Evolutionary conservation across 164 flowering plant genomes (phyloP), one percentile per base, ranked within the genome.

Genomic region (Nelumbo lutea): DNA sequence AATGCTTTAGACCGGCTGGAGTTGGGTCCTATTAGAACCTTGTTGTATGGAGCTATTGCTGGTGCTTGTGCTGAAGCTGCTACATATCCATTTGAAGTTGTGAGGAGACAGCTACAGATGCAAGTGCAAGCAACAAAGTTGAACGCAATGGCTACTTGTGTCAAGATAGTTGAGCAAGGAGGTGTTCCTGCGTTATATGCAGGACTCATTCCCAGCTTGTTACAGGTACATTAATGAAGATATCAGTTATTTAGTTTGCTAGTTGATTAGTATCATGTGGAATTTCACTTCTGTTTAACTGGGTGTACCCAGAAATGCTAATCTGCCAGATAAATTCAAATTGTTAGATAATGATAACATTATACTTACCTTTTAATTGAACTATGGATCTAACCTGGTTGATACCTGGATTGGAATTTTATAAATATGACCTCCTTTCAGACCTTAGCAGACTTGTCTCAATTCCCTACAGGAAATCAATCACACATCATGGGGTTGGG

Each of bases 31-130:
- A n/a, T 89, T 9, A 84, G 97, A 72, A 95, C 97, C 13, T 76
- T 95, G 47, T 64, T 91, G 1, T 83, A 90, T 77, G 98, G 98
- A 67, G 98, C 98, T n/a, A 79, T 95, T 76, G 78, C 98, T 65
- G 98, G 98, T 77, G 95, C 96, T 61, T 91, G 96, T 83, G 89
- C 98, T 11, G 98, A 95, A 79, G 96, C 84, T 70, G 91, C 96
- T 3, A 95, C 98, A 2, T 91, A 94, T 72, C 98, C 97, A 6
- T 91, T 90, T 86, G 98, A 91, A 81, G 97, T 91, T 50, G 86
- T 92, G 64, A 86, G 96, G 71, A 89, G 96, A 75, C 96, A 73
- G 78, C 92, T 95, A 52, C 98, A 92, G 62, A 47, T 91, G 86
- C 98, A 95, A 86, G 87, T 79, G 48, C 89, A 78, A 73, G 81